Base-by-base conservation (phyloP, 2,329 filamentous ascomycete species). In the Dactylellina parvicollis region DNA sequence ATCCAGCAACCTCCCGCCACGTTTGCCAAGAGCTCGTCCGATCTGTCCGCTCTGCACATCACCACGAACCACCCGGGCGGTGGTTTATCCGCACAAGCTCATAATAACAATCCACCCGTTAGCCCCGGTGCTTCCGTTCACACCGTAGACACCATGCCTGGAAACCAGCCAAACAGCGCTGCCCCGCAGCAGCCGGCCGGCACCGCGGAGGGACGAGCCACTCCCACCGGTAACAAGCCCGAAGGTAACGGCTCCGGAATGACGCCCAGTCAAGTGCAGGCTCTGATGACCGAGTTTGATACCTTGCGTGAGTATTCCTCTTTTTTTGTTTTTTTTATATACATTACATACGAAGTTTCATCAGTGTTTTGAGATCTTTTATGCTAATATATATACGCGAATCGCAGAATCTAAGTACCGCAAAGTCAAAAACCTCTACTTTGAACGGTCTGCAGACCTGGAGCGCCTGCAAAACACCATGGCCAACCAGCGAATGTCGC, bases 401-500 rank as follows among this genome's bases (percentile, higher is more conserved):
- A 20, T 12, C 36, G 71, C 70, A 96, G 93, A 95, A 79, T 88
- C 88, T 76, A 99, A 99, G 83, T 99, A 99, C 80, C 96, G 96
- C 80, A 96, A 97, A 80, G 94, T 99, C 67, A 99, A 99, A 83
- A 89, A 92, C 64, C 91, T 97, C 78, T 99, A 97, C 80, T 98
- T 98, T 80, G 95, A 98, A 76, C 90, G 96, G 77, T 90, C 89
- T 76, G 86, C 88, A 16, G 93, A 97, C 81, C 91, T 98, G 22
- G 94, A 97, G 80, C 90, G 95, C 78, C 85, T 99, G 16, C 95
- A 99, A 80, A 98, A 99, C 80, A 95, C 92, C n/a, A 87, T 99
- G 59, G 95, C 95, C 67, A 95, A 96, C 81, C 95, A 98, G 81
- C 90, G 94, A 69, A 89, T 99, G 80, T 95, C 95, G 2, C 90